Evolutionary conservation across 2,329 filamentous ascomycete species (phyloP).

Genomic region (Neocatenulostroma microsporum): DNA sequence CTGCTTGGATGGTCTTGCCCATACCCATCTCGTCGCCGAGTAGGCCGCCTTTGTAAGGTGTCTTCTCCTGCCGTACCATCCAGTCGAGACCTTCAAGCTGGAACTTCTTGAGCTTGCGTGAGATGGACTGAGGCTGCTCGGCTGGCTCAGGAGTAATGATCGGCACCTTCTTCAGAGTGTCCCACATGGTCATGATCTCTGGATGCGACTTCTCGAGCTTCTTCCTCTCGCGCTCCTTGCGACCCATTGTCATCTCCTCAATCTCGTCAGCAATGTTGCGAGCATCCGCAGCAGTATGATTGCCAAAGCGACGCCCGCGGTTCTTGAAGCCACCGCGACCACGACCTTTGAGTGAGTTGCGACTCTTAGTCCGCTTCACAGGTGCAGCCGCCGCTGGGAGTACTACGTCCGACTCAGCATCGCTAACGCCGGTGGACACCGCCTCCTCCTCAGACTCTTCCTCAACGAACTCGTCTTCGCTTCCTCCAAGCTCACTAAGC

Average conservation of each 20-base stretch:
- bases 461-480: constrained; percentile 21
- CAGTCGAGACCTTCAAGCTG: constrained; percentile 89
- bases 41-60: constrained; percentile 76
- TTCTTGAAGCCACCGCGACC: constrained; percentile 5
- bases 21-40: constrained; percentile 98
- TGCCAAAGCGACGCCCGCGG: constrained; percentile 18
- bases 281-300: constrained; percentile 15
- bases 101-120: constrained; percentile 79
- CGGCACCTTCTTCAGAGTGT: constrained; percentile 59
- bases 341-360: too few species aligned
- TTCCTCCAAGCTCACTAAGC: constrained; percentile 28
- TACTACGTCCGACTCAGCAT: constrained; percentile 28
- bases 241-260: constrained; percentile 15
- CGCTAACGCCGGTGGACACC: constrained; percentile 21
- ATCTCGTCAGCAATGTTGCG: constrained; percentile 13
- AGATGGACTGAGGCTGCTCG: constrained; percentile 68
- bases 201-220: constrained; percentile 72
- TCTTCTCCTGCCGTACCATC: constrained; percentile 87
- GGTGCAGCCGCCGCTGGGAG: too few species aligned
- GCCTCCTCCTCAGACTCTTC: constrained; percentile 28
- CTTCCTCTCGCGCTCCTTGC: constrained; percentile 46
- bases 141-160: constrained; percentile 58
- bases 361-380: constrained; percentile 6
- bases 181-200: constrained; percentile 76
- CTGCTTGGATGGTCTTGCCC: constrained; percentile 96